A percentile compares a stretch with the other conserved stretches of the same genome.
phyloP scores from a whole-genome alignment of 352 stramenopile species.

The Pythium volutum region DNA sequence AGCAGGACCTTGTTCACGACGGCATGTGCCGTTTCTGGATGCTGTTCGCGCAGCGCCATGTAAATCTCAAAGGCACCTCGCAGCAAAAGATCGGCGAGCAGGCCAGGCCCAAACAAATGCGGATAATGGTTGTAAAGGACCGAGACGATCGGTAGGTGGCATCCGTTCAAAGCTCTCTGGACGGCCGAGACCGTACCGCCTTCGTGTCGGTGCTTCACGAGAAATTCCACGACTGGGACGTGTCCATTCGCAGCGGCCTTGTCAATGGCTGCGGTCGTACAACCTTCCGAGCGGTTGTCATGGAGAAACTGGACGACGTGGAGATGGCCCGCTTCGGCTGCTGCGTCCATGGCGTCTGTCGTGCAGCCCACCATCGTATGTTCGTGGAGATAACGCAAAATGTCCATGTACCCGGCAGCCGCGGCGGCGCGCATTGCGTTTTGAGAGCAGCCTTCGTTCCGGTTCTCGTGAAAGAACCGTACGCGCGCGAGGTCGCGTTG shows the following conservation, averaged over 20 bases:
- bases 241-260: neutral
- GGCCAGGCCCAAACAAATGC: neutral
- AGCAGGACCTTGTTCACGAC: neutral
- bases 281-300: neutral
- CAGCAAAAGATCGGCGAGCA: neutral
- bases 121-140: neutral
- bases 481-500: neutral
- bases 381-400: neutral
- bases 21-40: neutral
- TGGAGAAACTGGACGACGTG: neutral
- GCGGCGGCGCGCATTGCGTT: neutral
- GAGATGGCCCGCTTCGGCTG: neutral
- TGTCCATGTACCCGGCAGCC: neutral
- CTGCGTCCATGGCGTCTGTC: neutral
- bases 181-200: neutral
- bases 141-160: neutral
- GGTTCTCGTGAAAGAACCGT: neutral
- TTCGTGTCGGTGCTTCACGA: neutral
- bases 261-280: neutral
- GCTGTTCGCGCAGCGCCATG: neutral
- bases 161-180: neutral
- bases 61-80: neutral
- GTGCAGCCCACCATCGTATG: neutral
- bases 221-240: neutral
- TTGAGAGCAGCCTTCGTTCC: neutral